Evolutionary conservation across 2,329 filamentous ascomycete genomes (phyloP), one percentile per base, ranked within the genome.

Genomic region (Hymenoscyphus linearis): DNA sequence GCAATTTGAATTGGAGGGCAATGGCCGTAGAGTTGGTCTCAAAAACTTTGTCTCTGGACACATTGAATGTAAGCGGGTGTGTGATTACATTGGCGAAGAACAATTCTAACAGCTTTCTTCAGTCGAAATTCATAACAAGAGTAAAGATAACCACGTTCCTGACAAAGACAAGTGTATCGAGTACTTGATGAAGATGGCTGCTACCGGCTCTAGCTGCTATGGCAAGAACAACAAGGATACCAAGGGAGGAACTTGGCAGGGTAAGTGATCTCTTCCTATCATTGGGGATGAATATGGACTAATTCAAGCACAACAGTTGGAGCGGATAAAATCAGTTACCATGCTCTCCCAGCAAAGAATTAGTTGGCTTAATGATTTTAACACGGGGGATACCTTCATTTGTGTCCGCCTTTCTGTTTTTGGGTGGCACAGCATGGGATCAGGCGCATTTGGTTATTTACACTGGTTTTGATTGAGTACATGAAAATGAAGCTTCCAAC

Each of bases 71-170:
- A 53, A 53, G 52, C 31, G 26, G 31, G n/a, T n/a, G 36, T n/a
- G n/a, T n/a, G 6, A n/a, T n/a, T 1, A n/a, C 6, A 40, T n/a
- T 40, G 16, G n/a, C 16, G 16, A 40, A 16, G 31, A 16, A 18
- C 16, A n/a, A n/a, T 1, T n/a, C 37, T 40, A 18, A 40, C 37
- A 16, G 12, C 12, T 6, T n/a, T 40, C 13, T 7, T 5, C 22
- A 55, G 53, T 55, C 37, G 53, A 55, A 25, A 55, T 55, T 16
- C 53, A 55, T 16, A 55, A 55, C 53, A 55, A 55, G 53, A 36
- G 34, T n/a, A 36, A 18, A 34, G 34, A 55, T 14, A 34, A 55
- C 22, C 53, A 55, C 34, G 18, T 36, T n/a, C 53, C 53, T 25
- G 34, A 55, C 16, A 22, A 55, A 31, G 53, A 37, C n/a, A 36